Evolutionary conservation across 345 rosid genomes (phyloP).

Genomic region (Rubroshorea leprosula): DNA sequence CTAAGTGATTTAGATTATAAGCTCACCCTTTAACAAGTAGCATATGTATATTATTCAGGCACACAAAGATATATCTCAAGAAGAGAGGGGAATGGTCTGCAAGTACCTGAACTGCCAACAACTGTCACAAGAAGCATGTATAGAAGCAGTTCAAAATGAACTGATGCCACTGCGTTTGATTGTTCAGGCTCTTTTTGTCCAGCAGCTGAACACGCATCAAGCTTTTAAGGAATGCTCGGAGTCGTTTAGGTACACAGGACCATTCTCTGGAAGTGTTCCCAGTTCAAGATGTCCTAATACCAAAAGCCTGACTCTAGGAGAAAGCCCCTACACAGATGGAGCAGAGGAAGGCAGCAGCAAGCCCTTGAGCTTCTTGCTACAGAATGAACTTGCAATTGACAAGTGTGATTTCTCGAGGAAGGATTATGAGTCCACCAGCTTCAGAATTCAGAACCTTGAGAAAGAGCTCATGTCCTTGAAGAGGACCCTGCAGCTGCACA

Average conservation of each 20-base stretch:
- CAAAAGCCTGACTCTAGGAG: constrained; percentile 34
- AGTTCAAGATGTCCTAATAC: constrained; percentile 57
- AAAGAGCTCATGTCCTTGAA: constrained; percentile 56
- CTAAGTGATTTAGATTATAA: too few species aligned
- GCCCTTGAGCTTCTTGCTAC: constrained; percentile 36
- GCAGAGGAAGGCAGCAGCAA: constrained; percentile 33
- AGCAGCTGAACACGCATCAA: constrained; percentile 67
- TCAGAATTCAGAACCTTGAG: constrained; percentile 69
- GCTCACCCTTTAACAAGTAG: background rate
- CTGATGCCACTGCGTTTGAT: constrained; percentile 76
- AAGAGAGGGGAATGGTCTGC: constrained; percentile 59
- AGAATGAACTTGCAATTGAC: constrained; percentile 31
- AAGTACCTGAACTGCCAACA: constrained; percentile 68
- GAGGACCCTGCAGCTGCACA: constrained; percentile 41
- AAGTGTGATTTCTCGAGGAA: constrained; percentile 31
- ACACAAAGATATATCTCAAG: constrained; percentile 47
- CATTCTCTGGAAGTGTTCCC: constrained; percentile 47
- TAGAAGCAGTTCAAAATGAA: constrained; percentile 72
- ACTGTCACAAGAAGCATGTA: constrained; percentile 63
- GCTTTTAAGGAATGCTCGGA: constrained; percentile 75
- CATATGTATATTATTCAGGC: constrained; percentile 28
- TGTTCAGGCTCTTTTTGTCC: constrained; percentile 70
- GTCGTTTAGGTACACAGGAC: constrained; percentile 45
- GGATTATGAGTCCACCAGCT: constrained; percentile 63
- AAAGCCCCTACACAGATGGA: constrained; percentile 48